A percentile compares a stretch with the other conserved stretches of the same genome.
Conservation (phyloP, 106 monocot species). For the Dendrobium catenatum region DNA sequence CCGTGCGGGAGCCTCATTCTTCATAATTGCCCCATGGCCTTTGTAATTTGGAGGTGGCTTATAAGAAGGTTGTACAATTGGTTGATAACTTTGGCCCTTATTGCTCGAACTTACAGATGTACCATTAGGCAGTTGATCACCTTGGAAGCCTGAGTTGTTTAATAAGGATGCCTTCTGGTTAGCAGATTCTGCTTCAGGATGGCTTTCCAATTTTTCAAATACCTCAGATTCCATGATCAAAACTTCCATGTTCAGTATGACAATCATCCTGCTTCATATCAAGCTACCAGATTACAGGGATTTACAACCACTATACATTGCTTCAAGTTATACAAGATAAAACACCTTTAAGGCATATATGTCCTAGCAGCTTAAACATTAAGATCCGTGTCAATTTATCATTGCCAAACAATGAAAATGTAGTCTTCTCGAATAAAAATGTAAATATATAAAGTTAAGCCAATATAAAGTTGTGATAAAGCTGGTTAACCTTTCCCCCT, state of each 20-base stretch:
- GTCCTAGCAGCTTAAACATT: too few relatives aligned
- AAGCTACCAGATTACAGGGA: neutral
- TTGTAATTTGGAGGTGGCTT: constrained; percentile 78
- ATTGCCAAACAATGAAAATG: too few relatives aligned
- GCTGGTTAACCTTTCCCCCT: neutral
- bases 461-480: too few relatives aligned
- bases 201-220: constrained; percentile 39
- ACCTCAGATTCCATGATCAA: constrained; percentile 43
- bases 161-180: constrained; percentile 12
- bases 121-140: constrained; percentile 9
- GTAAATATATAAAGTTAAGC: too few relatives aligned
- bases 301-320: neutral
- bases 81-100: constrained; percentile 30
- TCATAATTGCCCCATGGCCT: constrained; percentile 60
- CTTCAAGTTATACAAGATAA: neutral
- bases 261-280: constrained; percentile 57
- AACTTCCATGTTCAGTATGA: constrained; percentile 84
- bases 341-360: neutral
- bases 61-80: constrained; percentile 78
- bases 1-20: constrained; percentile 83
- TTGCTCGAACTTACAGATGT: constrained; percentile 17
- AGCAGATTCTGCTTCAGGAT: constrained; percentile 10
- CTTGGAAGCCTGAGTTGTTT: constrained; percentile 9
- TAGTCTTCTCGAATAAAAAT: too few relatives aligned
- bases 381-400: too few relatives aligned